Evolutionary conservation across 768 basidiomycete species (phyloP), one percentile per base, ranked within the genome.

Genomic region (Mycena alexandri): DNA sequence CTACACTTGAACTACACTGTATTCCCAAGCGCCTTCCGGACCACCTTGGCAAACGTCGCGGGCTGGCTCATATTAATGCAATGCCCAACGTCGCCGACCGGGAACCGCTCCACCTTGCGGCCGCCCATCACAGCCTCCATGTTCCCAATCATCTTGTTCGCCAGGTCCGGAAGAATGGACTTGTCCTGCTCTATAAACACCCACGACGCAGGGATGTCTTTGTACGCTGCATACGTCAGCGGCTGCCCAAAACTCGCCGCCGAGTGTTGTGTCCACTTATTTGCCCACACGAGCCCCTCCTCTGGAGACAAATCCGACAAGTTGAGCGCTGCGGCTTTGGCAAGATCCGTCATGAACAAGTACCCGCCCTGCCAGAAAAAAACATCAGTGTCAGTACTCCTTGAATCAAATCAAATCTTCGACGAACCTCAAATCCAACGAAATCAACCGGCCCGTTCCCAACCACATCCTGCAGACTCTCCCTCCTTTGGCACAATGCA

Each of bases 91-190:
- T 56, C 12, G n/a, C n/a, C n/a, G 21, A 43, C 55, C 22, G 55
- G 24, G 16, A 42, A 13, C 41, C 55, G 38, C 21, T 56, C 55
- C 12, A 56, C 55, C 7, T 21, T 56, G 38, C 14, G n/a, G 11
- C 42, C 55, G 21, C 55, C 52, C 52, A 53, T 56, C 14, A 25
- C 56, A 36, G 38, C 25, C 22, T 57, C 55, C 55, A 57, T 22
- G 13, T n/a, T 19, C 55, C 41, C 55, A 6, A 57, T 57, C 11
- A 57, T 57, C 22, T 22, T 25, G 41, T 25, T 43, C 42, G 43
- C 24, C 38, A 43, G 5, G 22, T 17, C 17, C 13, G 55, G 55
- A 17, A 41, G 3, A 10, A 57, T 22, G 25, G 2, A 17, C 55
- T 25, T 24, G 55, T 57, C 42, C 12, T 10, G 12, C 19, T 57